Evolutionary conservation across 2,329 filamentous ascomycete species (phyloP).

Genomic region (Monilinia fructigena): DNA sequence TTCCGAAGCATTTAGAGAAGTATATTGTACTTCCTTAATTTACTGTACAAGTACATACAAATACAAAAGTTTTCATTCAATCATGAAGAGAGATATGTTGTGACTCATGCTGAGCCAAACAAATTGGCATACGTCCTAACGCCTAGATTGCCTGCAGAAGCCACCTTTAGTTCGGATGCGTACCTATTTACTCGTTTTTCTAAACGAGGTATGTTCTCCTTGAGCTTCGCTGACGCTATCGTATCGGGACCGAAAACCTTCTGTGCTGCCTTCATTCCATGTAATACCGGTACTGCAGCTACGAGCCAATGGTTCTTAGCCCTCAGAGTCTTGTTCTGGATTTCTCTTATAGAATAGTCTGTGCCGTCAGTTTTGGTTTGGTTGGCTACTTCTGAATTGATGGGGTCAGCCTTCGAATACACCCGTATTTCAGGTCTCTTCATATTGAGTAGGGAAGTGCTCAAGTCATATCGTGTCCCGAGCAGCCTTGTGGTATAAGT

Average conservation of each 20-base stretch:
- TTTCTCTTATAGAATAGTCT: background rate
- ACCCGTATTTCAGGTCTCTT: constrained; percentile 4
- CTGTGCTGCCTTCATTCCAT: constrained; percentile 43
- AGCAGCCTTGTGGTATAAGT: constrained; percentile 41
- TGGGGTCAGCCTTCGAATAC: background rate
- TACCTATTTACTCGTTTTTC: constrained; percentile 6
- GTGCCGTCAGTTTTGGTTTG: background rate
- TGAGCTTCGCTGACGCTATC: constrained; percentile 27
- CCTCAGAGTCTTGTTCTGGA: background rate
- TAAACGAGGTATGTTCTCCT: constrained; percentile 13
- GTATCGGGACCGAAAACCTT: constrained; percentile 32
- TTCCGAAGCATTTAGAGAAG: constrained; percentile 83
- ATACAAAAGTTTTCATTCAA: constrained; percentile 18
- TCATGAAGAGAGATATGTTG: background rate
- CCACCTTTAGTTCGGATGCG: constrained; percentile 14
- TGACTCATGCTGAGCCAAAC: constrained; percentile 21
- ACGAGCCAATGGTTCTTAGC: constrained; percentile 33
- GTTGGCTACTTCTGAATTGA: background rate
- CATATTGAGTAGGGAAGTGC: constrained; percentile 4
- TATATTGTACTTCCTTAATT: constrained; percentile 85
- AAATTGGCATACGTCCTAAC: constrained; percentile 22
- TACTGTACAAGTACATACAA: constrained; percentile 26
- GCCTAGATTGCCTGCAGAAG: background rate
- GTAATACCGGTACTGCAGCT: constrained; percentile 42
- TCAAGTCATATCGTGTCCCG: constrained; percentile 24